Percentiles rank a stretch among this genome's conserved stretches.
phyloP scores from a whole-genome alignment of 2,329 filamentous ascomycete genomes.

The Diplodia seriata region DNA sequence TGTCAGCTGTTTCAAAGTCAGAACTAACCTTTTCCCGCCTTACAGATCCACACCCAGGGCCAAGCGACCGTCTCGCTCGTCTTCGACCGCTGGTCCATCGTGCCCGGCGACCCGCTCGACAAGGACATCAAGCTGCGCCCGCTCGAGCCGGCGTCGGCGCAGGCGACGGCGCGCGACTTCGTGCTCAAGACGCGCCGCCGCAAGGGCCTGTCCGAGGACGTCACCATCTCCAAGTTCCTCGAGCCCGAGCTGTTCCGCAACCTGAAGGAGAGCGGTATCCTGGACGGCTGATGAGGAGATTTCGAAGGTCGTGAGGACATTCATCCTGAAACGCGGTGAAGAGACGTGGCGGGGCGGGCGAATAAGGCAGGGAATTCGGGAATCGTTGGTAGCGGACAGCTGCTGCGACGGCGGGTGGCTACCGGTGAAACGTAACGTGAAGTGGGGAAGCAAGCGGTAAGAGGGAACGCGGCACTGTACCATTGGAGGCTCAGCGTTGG shows the following conservation, averaged over 20 bases:
- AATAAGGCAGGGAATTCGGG: too few relatives aligned
- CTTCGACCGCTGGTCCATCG: slow-evolving; percentile 95
- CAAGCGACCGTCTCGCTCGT: slow-evolving; percentile 88
- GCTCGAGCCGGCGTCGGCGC: slow-evolving; percentile 84
- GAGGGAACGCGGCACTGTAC: neutral
- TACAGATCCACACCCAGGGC: slow-evolving; percentile 85
- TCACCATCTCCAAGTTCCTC: slow-evolving; percentile 93
- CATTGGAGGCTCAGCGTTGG: neutral
- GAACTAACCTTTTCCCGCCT: neutral
- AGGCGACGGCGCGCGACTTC: slow-evolving; percentile 92
- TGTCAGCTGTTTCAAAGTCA: neutral
- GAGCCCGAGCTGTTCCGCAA: slow-evolving; percentile 92
- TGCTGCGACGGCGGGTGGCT: neutral
- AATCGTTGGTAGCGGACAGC: neutral
- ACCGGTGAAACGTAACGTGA: neutral
- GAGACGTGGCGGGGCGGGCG: neutral
- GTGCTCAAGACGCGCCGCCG: slow-evolving; percentile 92
- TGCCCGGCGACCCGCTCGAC: slow-evolving; percentile 94
- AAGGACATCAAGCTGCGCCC: slow-evolving; percentile 81
- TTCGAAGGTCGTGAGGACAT: too few relatives aligned
- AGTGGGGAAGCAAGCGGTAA: neutral
- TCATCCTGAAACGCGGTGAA: neutral
- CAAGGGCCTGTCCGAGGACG: slow-evolving; percentile 94
- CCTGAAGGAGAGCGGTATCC: slow-evolving; percentile 84
- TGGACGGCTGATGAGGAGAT: slow-evolving; percentile 59